These are phyloP conservation scores for Smittium mucronatum DNA, from an alignment of 371 early-diverging fungal genomes.

Conservation along the genomic window DNA sequence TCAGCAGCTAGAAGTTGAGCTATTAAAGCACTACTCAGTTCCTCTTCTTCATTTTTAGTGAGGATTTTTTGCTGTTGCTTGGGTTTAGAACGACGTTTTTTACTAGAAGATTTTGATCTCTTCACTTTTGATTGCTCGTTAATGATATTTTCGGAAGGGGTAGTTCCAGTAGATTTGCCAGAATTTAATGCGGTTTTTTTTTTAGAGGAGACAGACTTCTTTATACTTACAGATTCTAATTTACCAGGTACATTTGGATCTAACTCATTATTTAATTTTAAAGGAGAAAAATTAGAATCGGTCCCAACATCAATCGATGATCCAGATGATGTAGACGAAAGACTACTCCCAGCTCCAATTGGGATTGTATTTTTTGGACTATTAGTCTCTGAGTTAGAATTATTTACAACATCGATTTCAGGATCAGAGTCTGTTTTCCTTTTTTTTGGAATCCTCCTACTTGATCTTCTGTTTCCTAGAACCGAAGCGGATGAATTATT, in stretches of 20 bases:
- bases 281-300: not conserved
- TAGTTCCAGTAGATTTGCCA: not conserved
- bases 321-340: not conserved
- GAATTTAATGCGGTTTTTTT: not conserved
- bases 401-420: not conserved
- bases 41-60: constrained; percentile 59
- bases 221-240: not conserved
- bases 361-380: no score
- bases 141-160: no score
- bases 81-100: not conserved
- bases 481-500: not conserved
- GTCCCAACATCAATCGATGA: not conserved
- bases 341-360: no score
- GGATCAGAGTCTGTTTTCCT: not conserved
- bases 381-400: not conserved
- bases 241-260: not conserved
- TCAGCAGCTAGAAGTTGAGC: constrained; percentile 64
- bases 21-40: constrained; percentile 63
- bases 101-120: not conserved
- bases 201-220: not conserved
- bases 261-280: not conserved
- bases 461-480: not conserved
- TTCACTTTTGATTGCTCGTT: no score
- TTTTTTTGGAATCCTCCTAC: not conserved
- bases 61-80: constrained; percentile 7